A percentile compares a stretch with the other conserved stretches of the same genome.
Evolutionary conservation across 257 asterid species (phyloP).

Genomic region (Euphrasia confusa): DNA sequence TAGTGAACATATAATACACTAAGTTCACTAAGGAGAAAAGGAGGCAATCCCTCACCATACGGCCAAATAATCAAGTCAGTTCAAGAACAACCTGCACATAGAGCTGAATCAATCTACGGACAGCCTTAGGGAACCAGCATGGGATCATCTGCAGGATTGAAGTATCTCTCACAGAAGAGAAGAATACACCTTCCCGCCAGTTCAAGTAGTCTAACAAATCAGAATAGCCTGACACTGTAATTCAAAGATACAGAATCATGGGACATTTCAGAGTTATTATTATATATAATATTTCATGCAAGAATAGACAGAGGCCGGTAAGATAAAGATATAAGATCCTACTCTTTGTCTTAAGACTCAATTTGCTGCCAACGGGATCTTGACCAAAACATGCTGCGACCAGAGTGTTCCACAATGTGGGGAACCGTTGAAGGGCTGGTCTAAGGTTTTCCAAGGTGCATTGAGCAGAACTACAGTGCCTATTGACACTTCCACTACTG

Average conservation of each 20-base stretch:
- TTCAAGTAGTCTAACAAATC: conserved; percentile 82
- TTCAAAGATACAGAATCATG: conserved; percentile 26
- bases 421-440: conserved; percentile 86
- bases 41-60: conserved; percentile 16
- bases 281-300: neutral
- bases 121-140: conserved; percentile 89
- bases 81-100: conserved; percentile 63
- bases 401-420: conserved; percentile 83
- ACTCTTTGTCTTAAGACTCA: conserved; percentile 61
- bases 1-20: conserved; percentile 5
- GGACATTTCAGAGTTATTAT: neutral
- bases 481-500: conserved; percentile 87
- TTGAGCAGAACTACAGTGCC: conserved; percentile 74
- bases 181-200: conserved; percentile 95
- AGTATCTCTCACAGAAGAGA: conserved; percentile 80
- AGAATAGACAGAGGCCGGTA: conserved; percentile 20
- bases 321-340: conserved; percentile 20
- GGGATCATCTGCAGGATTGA: conserved; percentile 97
- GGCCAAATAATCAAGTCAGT: conserved; percentile 22
- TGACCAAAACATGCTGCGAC: conserved; percentile 84
- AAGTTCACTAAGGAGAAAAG: conserved; percentile 18
- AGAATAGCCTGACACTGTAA: conserved; percentile 62
- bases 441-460: conserved; percentile 97
- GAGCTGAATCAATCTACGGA: conserved; percentile 92
- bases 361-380: conserved; percentile 55